Evolutionary conservation across 768 basidiomycete genomes (phyloP).

Genomic region (Suillus hirtellus): DNA sequence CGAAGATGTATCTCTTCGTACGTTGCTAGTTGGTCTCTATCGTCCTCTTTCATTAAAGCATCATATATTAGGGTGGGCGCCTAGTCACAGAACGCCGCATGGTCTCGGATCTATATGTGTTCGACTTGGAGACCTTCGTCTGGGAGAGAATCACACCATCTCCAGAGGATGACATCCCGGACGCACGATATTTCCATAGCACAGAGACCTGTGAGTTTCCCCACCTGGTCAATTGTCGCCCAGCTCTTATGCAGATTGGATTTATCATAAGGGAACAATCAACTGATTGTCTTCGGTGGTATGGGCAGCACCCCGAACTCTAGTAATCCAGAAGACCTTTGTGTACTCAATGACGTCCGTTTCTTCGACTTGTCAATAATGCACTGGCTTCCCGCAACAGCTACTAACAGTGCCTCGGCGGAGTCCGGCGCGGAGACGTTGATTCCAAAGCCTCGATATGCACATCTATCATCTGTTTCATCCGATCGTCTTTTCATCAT

Average conservation of each 20-base stretch:
- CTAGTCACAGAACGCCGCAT: slow-evolving; percentile 84
- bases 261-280: slow-evolving; percentile 65
- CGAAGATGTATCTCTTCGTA: slow-evolving; percentile 89
- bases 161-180: slow-evolving; percentile 70
- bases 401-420: slow-evolving; percentile 31
- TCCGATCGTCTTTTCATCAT: slow-evolving; percentile 86
- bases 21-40: slow-evolving; percentile 26
- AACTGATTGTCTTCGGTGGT: slow-evolving; percentile 91
- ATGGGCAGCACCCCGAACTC: slow-evolving; percentile 84
- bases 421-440: slow-evolving; percentile 46
- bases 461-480: slow-evolving; percentile 88
- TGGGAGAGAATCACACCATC: slow-evolving; percentile 73
- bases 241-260: slow-evolving; percentile 18
- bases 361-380: slow-evolving; percentile 76
- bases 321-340: slow-evolving; percentile 73
- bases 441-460: slow-evolving; percentile 85
- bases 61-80: slow-evolving; percentile 70
- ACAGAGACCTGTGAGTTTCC: slow-evolving; percentile 71
- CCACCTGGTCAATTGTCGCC: background rate
- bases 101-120: slow-evolving; percentile 87
- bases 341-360: slow-evolving; percentile 91
- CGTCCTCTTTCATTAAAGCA: background rate
- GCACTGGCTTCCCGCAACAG: slow-evolving; percentile 64
- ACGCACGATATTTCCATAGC: slow-evolving; percentile 93
- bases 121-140: slow-evolving; percentile 77